Evolutionary conservation across 805 yeast genomes (phyloP), one percentile per base, ranked within the genome.

Genomic region (Suhomyces xylopsoci): DNA sequence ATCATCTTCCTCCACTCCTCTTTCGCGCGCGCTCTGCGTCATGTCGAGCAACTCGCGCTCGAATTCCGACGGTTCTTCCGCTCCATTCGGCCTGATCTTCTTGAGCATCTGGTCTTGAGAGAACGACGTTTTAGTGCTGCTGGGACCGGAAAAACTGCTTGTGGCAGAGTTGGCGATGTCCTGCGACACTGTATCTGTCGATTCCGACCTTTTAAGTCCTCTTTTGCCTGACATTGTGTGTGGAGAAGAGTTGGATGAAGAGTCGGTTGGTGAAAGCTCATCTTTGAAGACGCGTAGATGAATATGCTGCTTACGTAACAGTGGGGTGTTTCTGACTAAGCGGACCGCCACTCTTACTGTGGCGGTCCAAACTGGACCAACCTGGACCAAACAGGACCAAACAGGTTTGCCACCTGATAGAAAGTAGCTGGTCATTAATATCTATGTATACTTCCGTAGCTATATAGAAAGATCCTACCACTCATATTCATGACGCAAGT

Each of bases 41-140:
- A 75, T 73, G 30, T 62, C 60, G 28, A 70, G 56, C 54, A 76
- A 67, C 53, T 75, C 76, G 46, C 66, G 58, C 54, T 76, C 78
- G 60, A 76, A 76, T 48, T 68, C 72, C 38, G 78, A 69, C 17
- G 77, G 75, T 54, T 67, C 78, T 42, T 69, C 72, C 5, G 56
- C 53, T 7, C 65, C 69, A 50, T 61, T 65, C 10, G 76, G 72
- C 20, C 43, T 47, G 12, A 69, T 64, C 51, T 69, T 69, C 60
- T 73, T 74, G 44, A 71, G 59, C 8, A 66, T 54, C 49, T 66
- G 68, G 50, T 73, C 76, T 3, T 71, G 63, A 5, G 55, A 36
- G 2, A 28, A 53, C 2, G 68, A 54, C 44, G 71, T 57, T 17
- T 65, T 67, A 24, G 42, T 9, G 22, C 64, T 49, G 45, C 59